Evolutionary conservation across 768 basidiomycete genomes (phyloP), one percentile per base, ranked within the genome.

Genomic region (Porphyrellus cyaneotinctus): DNA sequence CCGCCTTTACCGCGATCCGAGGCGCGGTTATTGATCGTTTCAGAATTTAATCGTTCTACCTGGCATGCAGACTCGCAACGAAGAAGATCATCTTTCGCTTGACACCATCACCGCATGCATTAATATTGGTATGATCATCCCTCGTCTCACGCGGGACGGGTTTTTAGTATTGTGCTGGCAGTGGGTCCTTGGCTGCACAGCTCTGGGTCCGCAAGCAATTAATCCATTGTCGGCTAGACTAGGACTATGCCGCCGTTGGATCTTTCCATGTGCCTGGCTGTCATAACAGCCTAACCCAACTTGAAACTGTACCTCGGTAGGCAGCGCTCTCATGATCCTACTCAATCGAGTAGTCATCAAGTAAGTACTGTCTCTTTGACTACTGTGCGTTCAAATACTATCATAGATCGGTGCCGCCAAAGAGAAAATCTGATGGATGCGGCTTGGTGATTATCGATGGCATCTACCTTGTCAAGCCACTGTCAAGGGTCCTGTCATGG

Each of bases 331-430:
- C 44, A 31, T 9, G 10, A 33, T 33, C 42, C 3, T 30, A 20
- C 17, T 39, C 23, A 12, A 51, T 41, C 48, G 11, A 58, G 43
- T 8, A 30, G 28, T 26, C 33, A 38, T 36, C 54, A 18, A 36
- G 36, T 32, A 43, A 18, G 24, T 11, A n/a, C 33, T 10, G 37
- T 55, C 39, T 37, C 46, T 31, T 43, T 47, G 43, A 31, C 32
- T 44, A 12, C 15, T n/a, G n/a, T n/a, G 26, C 26, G n/a, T 42
- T 37, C 46, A 33, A 36, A 47, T 15, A 30, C 38, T 20, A 53
- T 62, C 49, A 43, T 33, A 36, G 11, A 50, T 61, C 51, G 54
- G 51, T 35, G 18, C 54, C 49, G 46, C 51, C 15, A 33, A 32
- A 2, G 11, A 22, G 31, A 20, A 37, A 28, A 12, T 11, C 20